Conservation (phyloP, 805 yeast genomes). For the Ogataea pignaliae region DNA sequence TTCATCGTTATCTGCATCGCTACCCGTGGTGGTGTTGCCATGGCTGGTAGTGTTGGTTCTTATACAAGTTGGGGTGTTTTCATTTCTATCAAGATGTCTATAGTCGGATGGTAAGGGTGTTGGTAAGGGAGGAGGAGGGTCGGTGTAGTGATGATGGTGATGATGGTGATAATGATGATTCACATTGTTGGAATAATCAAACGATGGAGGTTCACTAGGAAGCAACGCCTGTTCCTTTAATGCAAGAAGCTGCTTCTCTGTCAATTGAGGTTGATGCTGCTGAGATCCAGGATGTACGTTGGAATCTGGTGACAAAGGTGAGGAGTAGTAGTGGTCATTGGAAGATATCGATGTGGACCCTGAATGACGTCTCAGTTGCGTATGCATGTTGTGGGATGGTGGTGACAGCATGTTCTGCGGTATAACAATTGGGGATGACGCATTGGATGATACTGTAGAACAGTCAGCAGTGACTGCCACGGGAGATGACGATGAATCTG, state of each 20-base stretch:
- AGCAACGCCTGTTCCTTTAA: constrained; percentile 53
- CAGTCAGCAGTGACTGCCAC: neutral
- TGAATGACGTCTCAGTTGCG: no score
- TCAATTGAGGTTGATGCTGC: constrained; percentile 16
- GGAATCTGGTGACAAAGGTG: neutral
- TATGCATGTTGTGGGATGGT: neutral
- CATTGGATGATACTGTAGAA: neutral
- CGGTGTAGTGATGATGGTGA: neutral
- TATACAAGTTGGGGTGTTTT: no score
- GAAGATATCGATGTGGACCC: neutral
- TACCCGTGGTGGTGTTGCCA: no score
- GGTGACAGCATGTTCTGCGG: constrained; percentile 4
- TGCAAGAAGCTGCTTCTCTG: constrained; percentile 57
- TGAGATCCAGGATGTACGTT: neutral
- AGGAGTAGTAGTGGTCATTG: constrained; percentile 5
- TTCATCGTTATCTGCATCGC: no score
- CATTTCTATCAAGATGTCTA: no score
- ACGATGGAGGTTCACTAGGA: constrained; percentile 50
- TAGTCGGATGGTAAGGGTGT: neutral
- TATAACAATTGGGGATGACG: constrained; percentile 6
- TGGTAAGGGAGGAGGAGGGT: constrained; percentile 9
- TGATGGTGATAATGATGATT: no score
- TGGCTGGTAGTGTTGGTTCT: no score
- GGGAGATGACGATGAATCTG: constrained; percentile 3
- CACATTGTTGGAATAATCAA: neutral